Base-by-base conservation (phyloP, 2,329 filamentous ascomycete genomes). In the Pseudogymnoascus sp. region DNA sequence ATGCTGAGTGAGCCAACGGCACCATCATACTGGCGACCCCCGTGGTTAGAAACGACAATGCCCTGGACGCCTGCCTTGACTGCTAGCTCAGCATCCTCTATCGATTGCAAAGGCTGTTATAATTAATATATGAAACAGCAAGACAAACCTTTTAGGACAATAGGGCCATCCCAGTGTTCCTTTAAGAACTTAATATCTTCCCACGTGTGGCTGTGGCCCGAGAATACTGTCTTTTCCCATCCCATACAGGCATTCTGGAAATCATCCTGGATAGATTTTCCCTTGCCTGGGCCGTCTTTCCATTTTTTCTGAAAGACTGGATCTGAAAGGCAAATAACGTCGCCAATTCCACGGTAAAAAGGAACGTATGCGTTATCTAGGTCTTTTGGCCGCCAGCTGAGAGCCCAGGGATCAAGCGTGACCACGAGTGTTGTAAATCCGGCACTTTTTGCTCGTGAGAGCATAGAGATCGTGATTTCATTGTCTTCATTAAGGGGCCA, bases 181-280 rank as follows among this genome's bases (percentile, higher is more conserved):
- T 84, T 83, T 53, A 86, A 71, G 83, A 84, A 87, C 2, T 79
- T 78, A 23, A 86, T 78, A 68, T 85, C 85, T 59, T 85, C 83
- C 85, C 84, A 88, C n/a, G 77, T 80, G 72, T 82, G 83, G 5
- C 84, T 82, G 2, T 81, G 77, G 0, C 85, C 84, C 71, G 88
- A 85, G 84, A 84, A 88, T 56, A 88, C 82, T 61, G 67, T 71
- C 67, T 88, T 85, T 66, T 88, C 87, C 85, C 85, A 88, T 65
- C 83, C 78, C 0, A 81, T 79, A 2, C 82, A 81, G 0, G 84
- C 84, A 65, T 80, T 78, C 84, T 80, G 1, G 79, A 77, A 60
- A 82, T 74, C 42, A 73, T 81, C 43, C 75, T 70, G 0, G 80
- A 78, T 69, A 88, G 82, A 59, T 87, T 84, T 0, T 79, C 79